These are phyloP conservation scores for Pterocarpus macrocarpus DNA, from an alignment of 306 rosid genomes.

Conservation along the genomic window DNA sequence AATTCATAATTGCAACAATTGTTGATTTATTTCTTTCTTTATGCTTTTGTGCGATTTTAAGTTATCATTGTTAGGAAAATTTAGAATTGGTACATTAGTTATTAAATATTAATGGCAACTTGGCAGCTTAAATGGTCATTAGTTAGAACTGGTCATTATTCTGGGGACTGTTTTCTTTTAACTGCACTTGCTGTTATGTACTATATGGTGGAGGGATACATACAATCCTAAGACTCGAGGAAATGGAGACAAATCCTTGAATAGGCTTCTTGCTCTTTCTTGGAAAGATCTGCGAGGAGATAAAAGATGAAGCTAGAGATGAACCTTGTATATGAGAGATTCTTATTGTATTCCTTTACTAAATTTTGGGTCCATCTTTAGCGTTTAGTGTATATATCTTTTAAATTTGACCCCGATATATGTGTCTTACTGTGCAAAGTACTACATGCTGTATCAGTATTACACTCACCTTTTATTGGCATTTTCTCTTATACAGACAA, in stretches of 20 bases:
- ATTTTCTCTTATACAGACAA: constrained; percentile 66
- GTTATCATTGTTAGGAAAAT: background rate
- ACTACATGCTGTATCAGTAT: background rate
- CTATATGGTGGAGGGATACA: background rate
- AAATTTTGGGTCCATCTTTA: background rate
- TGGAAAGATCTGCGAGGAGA: background rate
- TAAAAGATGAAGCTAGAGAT: constrained; percentile 22
- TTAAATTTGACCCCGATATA: constrained; percentile 4
- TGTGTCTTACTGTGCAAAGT: background rate
- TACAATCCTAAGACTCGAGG: background rate
- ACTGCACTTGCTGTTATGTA: too few relatives aligned
- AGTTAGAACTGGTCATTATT: too few relatives aligned
- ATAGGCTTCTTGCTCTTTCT: background rate
- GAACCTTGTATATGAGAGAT: background rate
- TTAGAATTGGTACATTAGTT: background rate
- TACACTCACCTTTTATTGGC: constrained; percentile 8
- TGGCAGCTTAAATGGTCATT: background rate
- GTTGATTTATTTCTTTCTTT: background rate
- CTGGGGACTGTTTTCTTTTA: too few relatives aligned
- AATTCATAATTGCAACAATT: background rate
- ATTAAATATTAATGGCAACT: background rate
- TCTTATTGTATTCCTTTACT: background rate
- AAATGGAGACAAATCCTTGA: constrained; percentile 25
- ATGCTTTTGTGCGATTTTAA: background rate
- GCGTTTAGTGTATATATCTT: background rate